phyloP scores from a whole-genome alignment of 2,329 filamentous ascomycete genomes.

The Botrytis pseudocinerea region DNA sequence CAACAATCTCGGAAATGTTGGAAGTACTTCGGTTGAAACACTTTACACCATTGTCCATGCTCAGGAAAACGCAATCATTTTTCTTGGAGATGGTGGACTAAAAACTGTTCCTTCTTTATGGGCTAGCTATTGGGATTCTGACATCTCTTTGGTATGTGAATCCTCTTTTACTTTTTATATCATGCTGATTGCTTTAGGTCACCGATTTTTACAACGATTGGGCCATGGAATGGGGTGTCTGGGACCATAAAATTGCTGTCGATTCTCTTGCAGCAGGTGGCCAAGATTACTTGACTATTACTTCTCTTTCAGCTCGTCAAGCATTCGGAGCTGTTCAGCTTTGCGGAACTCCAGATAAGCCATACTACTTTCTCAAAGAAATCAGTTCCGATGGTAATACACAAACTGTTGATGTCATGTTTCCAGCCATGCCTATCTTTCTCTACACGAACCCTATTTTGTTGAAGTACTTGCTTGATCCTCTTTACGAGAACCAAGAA shows the following conservation, averaged over 20 bases:
- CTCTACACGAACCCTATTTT: conserved; percentile 73
- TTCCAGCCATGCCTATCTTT: conserved; percentile 79
- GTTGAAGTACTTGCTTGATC: conserved; percentile 60
- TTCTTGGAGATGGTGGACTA: conserved; percentile 47
- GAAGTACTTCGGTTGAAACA: conserved; percentile 27
- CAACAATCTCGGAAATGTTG: conserved; percentile 34
- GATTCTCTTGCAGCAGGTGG: conserved; percentile 69
- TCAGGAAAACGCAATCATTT: conserved; percentile 36
- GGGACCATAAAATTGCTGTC: conserved; percentile 68
- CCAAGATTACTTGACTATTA: conserved; percentile 72
- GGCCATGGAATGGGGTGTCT: conserved; percentile 59
- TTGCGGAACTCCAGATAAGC: conserved; percentile 65
- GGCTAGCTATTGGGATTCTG: conserved; percentile 69
- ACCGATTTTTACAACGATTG: conserved; percentile 81
- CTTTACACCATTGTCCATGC: conserved; percentile 38
- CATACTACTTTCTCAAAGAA: conserved; percentile 82
- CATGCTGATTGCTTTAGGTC: conserved; percentile 43
- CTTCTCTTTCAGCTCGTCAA: conserved; percentile 78
- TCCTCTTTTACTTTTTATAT: not conserved
- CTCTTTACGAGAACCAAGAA: conserved; percentile 67
- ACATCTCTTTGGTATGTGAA: conserved; percentile 53
- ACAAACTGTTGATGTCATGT: conserved; percentile 88
- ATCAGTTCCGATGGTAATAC: conserved; percentile 86
- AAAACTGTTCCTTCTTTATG: conserved; percentile 73
- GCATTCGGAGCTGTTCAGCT: conserved; percentile 76